Evolutionary conservation across 1,284 basidiomycete species (phyloP), one percentile per base, ranked within the genome.

Genomic region (Cryptococcus sp.): DNA sequence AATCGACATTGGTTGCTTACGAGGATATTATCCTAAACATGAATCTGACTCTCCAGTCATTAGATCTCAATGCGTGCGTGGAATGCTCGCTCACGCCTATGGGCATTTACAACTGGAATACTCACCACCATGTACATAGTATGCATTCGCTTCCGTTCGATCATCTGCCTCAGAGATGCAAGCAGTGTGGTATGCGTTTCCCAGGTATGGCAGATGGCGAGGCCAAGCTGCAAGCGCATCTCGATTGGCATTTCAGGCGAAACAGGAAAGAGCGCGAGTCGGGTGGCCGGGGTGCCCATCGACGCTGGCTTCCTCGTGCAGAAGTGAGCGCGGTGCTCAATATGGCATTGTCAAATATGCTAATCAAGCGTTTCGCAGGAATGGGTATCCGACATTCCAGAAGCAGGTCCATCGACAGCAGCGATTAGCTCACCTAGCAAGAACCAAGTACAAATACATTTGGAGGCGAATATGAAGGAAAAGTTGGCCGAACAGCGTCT

Each of bases 201-300:
- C 81, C 87, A 46, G 29, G 29, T 34, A 34, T 34, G 29, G 29
- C 29, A 34, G 87, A 89, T 63, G 85, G 84, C 41, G 69, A 68
- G 20, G 63, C 89, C 78, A 83, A 82, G 25, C 84, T 94, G 81
- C 87, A 96, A 67, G 85, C 88, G 54, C 96, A 99, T 74, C 83
- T 99, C 66, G 96, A 99, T 75, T 91, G 93, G 89, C 96, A 99
- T 78, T 98, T 97, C 80, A 85, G 88, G 67, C 89, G 96, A 70
- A 99, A 98, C 73, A 85, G 89, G 64, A 89, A 93, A 73, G 88
- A 91, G 38, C 88, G 85, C 65, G 91, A 94, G 74, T 88, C 87
- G 45, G 80, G 85, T 10, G 90, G 90, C 0, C 84, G 95, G 61
- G 93, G 94, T 23, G 89, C 94, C 68, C 91, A 89, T 69, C 85